These are phyloP conservation scores for Rosa chinensis DNA, from an alignment of 306 rosid genomes.

Conservation along the genomic window DNA sequence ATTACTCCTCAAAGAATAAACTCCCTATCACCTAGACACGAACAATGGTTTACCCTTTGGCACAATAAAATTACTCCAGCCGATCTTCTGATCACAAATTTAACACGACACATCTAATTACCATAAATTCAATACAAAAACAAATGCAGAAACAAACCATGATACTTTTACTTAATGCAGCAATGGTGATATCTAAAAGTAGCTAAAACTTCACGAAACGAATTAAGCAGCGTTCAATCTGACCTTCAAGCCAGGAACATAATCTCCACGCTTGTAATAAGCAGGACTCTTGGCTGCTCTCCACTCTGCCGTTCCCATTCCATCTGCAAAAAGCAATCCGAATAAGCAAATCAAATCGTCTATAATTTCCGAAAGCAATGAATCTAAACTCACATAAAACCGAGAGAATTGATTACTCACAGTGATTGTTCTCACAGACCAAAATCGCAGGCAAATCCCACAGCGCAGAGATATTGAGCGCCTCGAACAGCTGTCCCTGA, in stretches of 20 bases:
- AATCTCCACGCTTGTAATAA: constrained; percentile 95
- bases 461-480: constrained; percentile 85
- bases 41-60: background rate
- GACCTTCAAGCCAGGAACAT: constrained; percentile 94
- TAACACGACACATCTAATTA: background rate
- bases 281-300: constrained; percentile 88
- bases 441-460: constrained; percentile 93
- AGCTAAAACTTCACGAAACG: background rate
- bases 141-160: no score
- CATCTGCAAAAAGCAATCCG: constrained; percentile 47
- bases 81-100: background rate
- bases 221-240: background rate
- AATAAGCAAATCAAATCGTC: background rate
- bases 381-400: background rate
- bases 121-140: no score
- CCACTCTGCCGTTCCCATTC: constrained; percentile 99
- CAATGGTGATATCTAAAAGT: background rate
- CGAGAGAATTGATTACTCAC: constrained; percentile 38
- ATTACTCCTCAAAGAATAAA: background rate
- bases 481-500: constrained; percentile 94
- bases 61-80: background rate
- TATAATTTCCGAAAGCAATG: background rate
- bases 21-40: background rate
- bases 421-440: constrained; percentile 97
- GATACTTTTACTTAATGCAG: background rate